Base-by-base conservation (phyloP, 2,329 filamentous ascomycete genomes). In the Aspergillus novoparasiticus region DNA sequence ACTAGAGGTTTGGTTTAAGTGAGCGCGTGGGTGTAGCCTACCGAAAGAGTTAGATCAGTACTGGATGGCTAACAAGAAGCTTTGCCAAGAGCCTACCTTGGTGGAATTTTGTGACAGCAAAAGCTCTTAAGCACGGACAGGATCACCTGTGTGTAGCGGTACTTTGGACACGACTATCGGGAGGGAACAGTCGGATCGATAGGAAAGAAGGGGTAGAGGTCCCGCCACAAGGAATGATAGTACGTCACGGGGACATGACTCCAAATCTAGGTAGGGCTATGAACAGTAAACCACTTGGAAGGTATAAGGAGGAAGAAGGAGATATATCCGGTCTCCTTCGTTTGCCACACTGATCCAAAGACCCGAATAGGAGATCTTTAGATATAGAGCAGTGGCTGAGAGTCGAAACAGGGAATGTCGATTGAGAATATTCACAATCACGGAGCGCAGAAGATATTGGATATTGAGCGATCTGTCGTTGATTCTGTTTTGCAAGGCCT, bases 181-280 rank as follows among this genome's bases (percentile, higher is more conserved):
- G 58, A 64, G 30, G 50, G 21, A 54, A 57, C 19, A 48, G 65
- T 63, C 45, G 63, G 59, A 61, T 39, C 57, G 62, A 58, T 61
- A 41, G 58, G 59, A 66, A 64, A 64, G 62, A 66, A 67, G 66
- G 66, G 63, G 61, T 60, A 60, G 64, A 62, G 59, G 65, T 64
- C 66, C 69, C 69, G 67, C 66, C 68, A 68, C 66, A 62, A 71
- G 54, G 69, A 73, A 73, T 71, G 70, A 62, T 60, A 55, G 63
- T 70, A 69, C 68, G 68, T 71, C 70, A 72, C 67, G 61, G 60
- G 66, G 65, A 63, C 71, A 73, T 73, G 51, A 66, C 58, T 68
- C 66, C 56, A 61, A 60, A 34, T 55, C 43, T 41, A 56, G 30
- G 58, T 56, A 63, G 62, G 59, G 51, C 53, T 26, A 53, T 36